Evolutionary conservation across 371 early-diverging fungal species (phyloP).

Genomic region (Coemansia sp.): DNA sequence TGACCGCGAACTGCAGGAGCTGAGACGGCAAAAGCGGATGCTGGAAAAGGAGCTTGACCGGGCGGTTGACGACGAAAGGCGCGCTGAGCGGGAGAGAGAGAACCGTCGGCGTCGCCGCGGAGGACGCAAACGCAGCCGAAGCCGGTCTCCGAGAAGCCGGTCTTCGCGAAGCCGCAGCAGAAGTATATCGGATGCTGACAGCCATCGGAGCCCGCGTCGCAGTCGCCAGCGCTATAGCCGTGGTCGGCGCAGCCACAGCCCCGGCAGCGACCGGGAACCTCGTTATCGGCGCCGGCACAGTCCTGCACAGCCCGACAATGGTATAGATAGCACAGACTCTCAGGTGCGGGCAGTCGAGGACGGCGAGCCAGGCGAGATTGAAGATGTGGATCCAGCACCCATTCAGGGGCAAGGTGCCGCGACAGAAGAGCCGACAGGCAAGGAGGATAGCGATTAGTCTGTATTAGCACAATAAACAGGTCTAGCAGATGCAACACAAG

Average conservation of each 20-base stretch:
- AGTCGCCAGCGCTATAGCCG: slow-evolving; percentile 1
- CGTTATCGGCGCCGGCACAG: neutral
- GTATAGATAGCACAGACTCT: neutral
- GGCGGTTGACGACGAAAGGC: slow-evolving; percentile 3
- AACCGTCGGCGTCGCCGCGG: neutral
- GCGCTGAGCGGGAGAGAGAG: neutral
- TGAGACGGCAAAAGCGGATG: slow-evolving; percentile 56
- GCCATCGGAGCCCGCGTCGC: too few species aligned
- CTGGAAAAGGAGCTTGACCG: slow-evolving; percentile 50
- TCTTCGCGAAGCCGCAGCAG: slow-evolving; percentile 5
- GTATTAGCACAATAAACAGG: neutral
- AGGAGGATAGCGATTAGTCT: neutral
- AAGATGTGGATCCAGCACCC: slow-evolving; percentile 20
- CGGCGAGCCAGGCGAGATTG: slow-evolving; percentile 50
- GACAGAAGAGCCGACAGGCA: neutral
- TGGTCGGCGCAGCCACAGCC: slow-evolving; percentile 7
- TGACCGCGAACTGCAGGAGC: slow-evolving; percentile 71
- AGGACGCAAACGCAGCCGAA: slow-evolving; percentile 2
- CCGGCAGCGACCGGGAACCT: slow-evolving; percentile 3
- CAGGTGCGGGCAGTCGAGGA: slow-evolving; percentile 29
- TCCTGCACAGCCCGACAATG: too few species aligned
- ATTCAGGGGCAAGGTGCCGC: neutral
- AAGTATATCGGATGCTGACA: neutral
- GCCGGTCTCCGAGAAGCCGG: slow-evolving; percentile 8
- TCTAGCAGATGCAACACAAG: too few species aligned